Percentiles rank a stretch among this genome's conserved stretches.
phyloP scores from a whole-genome alignment of 78 protist species.

The Diacronema lutheri region DNA sequence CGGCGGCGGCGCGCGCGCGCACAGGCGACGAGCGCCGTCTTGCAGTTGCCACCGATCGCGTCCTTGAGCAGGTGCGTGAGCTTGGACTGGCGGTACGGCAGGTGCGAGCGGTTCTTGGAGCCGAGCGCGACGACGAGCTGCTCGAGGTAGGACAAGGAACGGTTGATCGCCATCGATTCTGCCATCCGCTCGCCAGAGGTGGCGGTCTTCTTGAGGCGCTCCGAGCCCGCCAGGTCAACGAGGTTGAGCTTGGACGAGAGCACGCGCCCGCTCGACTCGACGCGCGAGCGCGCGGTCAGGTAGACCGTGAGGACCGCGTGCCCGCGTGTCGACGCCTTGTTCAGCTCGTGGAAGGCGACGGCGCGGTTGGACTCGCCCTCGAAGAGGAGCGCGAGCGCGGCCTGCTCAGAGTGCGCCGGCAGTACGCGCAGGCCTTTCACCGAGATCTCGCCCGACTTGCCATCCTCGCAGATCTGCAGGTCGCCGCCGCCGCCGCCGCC shows the following conservation, averaged over 20 bases:
- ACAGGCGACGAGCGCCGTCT: constrained; percentile 25
- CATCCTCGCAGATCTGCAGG: no score
- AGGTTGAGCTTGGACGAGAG: constrained; percentile 26
- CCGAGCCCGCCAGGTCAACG: constrained; percentile 78
- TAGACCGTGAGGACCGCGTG: constrained; percentile 70
- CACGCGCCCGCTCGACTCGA: constrained; percentile 50
- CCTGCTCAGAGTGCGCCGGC: no score
- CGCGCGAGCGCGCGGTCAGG: constrained; percentile 54
- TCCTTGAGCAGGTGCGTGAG: constrained; percentile 69
- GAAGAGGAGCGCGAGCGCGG: constrained; percentile 68
- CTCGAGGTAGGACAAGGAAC: constrained; percentile 69
- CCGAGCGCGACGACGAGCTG: constrained; percentile 73
- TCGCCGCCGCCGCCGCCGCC: no score
- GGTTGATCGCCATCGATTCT: constrained; percentile 81
- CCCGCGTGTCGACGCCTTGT: constrained; percentile 27
- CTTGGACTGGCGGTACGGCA: constrained; percentile 72
- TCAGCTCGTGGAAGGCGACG: constrained; percentile 57
- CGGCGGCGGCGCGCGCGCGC: no score
- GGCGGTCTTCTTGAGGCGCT: constrained; percentile 66
- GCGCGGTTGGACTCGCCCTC: constrained; percentile 64
- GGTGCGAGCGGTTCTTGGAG: constrained; percentile 49
- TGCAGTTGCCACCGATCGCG: constrained; percentile 59
- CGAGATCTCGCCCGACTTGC: no score
- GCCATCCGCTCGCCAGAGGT: constrained; percentile 36
- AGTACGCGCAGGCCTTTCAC: no score